A percentile compares a stretch with the other conserved stretches of the same genome.
These are phyloP conservation scores for Trifolium repens DNA, from an alignment of 306 rosid genomes.

Conservation along the genomic window DNA sequence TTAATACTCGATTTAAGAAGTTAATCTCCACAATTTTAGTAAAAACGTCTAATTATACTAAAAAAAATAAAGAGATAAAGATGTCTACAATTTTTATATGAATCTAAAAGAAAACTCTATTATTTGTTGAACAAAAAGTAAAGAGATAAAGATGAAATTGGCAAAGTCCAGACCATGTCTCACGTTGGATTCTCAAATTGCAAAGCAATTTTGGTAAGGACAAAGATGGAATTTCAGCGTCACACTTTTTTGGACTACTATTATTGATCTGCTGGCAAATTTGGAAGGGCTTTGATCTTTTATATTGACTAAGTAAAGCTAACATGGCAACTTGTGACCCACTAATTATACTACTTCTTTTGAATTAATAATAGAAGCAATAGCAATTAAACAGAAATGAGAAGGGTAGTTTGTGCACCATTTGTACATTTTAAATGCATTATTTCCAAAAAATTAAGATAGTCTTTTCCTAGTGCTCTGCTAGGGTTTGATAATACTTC, in stretches of 20 bases:
- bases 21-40: no score
- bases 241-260: constrained; percentile 19
- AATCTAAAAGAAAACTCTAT: no score
- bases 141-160: neutral
- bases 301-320: constrained; percentile 31
- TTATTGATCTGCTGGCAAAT: constrained; percentile 41
- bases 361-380: neutral
- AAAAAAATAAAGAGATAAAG: no score
- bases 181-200: constrained; percentile 25
- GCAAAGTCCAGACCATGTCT: neutral
- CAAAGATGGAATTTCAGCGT: constrained; percentile 32
- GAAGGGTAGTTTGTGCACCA: constrained; percentile 25
- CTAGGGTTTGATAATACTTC: no score
- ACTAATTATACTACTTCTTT: constrained; percentile 39
- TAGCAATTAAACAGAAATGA: neutral
- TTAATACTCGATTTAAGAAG: no score
- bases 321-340: constrained; percentile 33
- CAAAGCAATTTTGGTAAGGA: constrained; percentile 8
- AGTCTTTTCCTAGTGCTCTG: no score
- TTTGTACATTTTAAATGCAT: constrained; percentile 2
- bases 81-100: no score
- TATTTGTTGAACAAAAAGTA: constrained; percentile 3
- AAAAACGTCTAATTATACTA: no score
- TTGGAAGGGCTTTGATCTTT: constrained; percentile 29
- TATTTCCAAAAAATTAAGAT: no score